A percentile compares a stretch with the other conserved stretches of the same genome.
Conservation (phyloP, 495 filamentous ascomycete species). For the Wilcoxina mikolae region DNA sequence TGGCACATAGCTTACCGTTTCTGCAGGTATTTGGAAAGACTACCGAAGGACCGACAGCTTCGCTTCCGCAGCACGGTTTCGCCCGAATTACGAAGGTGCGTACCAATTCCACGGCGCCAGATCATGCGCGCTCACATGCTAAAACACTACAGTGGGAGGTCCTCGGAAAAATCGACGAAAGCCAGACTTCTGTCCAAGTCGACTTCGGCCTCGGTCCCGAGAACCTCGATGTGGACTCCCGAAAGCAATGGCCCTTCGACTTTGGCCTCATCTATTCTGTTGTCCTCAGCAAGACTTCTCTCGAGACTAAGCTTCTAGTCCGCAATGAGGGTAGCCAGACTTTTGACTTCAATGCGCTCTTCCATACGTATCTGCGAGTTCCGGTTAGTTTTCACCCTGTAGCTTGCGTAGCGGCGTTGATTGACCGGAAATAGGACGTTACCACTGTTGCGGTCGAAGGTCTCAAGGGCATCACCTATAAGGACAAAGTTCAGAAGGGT, state of each 20-base stretch:
- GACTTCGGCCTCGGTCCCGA: constrained; percentile 78
- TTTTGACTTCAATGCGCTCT: constrained; percentile 78
- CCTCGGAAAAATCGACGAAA: constrained; percentile 38
- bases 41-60: constrained; percentile 49
- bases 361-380: constrained; percentile 81
- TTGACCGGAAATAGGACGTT: constrained; percentile 47
- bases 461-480: constrained; percentile 56
- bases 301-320: constrained; percentile 73
- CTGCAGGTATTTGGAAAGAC: constrained; percentile 80
- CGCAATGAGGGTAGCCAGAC: constrained; percentile 66
- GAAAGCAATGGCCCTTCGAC: constrained; percentile 58
- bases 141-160: constrained; percentile 39
- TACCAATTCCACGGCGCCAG: background rate
- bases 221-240: constrained; percentile 49
- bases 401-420: background rate
- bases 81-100: constrained; percentile 53
- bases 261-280: constrained; percentile 91
- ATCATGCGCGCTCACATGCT: background rate
- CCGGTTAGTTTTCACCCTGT: constrained; percentile 43
- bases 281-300: constrained; percentile 53
- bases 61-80: constrained; percentile 89
- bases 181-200: constrained; percentile 60
- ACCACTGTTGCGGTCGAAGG: constrained; percentile 50
- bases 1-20: background rate
- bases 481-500: constrained; percentile 62